phyloP scores from a whole-genome alignment of 2,329 filamentous ascomycete genomes.

The Trichoderma sp. region DNA sequence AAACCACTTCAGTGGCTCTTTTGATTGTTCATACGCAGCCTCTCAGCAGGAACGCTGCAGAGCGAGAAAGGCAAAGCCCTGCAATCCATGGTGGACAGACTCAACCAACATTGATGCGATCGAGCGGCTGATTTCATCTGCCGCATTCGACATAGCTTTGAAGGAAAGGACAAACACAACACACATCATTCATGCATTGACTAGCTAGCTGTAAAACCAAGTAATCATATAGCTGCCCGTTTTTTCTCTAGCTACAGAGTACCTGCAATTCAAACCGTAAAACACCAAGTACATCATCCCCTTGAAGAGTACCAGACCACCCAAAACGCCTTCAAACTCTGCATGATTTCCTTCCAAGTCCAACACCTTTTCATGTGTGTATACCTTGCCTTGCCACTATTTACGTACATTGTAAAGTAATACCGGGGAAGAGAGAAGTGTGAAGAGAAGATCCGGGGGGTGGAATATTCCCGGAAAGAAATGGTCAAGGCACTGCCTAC shows the following conservation, averaged over 20 bases:
- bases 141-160: too few species aligned
- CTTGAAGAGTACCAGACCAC: conserved; percentile 26
- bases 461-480: not conserved
- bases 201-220: not conserved
- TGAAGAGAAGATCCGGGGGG: not conserved
- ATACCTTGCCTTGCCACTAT: conserved; percentile 41
- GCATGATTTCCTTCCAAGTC: conserved; percentile 30
- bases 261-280: conserved; percentile 22
- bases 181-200: not conserved
- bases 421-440: conserved; percentile 15
- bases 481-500: conserved; percentile 17
- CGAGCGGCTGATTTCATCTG: too few species aligned
- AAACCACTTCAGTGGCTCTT: too few species aligned
- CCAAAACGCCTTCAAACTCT: conserved; percentile 32
- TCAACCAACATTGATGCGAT: too few species aligned
- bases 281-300: conserved; percentile 33
- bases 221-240: conserved; percentile 29
- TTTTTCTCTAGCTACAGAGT: conserved; percentile 30
- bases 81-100: too few species aligned
- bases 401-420: conserved; percentile 38
- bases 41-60: too few species aligned
- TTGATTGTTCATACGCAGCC: too few species aligned
- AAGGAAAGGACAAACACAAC: too few species aligned
- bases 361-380: conserved; percentile 50
- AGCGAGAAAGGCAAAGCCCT: too few species aligned